Conservation (phyloP, 306 rosid species). For the Morella rubra region DNA sequence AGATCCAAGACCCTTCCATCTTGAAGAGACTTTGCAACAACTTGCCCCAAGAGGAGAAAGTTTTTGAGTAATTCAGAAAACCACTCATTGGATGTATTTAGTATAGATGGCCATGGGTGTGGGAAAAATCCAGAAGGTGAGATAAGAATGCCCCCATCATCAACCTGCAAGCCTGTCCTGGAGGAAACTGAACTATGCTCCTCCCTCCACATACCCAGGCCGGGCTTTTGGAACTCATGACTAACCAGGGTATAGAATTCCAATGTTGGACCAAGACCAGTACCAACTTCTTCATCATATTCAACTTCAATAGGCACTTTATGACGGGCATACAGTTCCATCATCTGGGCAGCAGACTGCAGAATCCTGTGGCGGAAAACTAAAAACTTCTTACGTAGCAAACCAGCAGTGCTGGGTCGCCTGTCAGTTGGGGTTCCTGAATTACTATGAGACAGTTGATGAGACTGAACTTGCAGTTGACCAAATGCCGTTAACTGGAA, state of each 20-base stretch:
- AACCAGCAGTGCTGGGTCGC: constrained; percentile 48
- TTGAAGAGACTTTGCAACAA: constrained; percentile 88
- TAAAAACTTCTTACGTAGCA: constrained; percentile 76
- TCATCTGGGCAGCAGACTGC: constrained; percentile 88
- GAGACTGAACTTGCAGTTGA: constrained; percentile 49
- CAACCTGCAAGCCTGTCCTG: constrained; percentile 36
- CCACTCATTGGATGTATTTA: constrained; percentile 46
- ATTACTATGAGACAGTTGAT: constrained; percentile 43
- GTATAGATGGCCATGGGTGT: constrained; percentile 66
- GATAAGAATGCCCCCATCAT: constrained; percentile 37
- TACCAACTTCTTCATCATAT: constrained; percentile 94
- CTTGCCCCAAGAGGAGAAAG: constrained; percentile 81
- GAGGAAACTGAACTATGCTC: constrained; percentile 43
- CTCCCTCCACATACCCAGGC: constrained; percentile 89
- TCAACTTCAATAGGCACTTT: constrained; percentile 89
- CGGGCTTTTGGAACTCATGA: constrained; percentile 82
- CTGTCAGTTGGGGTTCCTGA: constrained; percentile 47
- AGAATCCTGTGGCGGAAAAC: constrained; percentile 69
- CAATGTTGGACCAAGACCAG: constrained; percentile 98
- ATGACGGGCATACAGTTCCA: constrained; percentile 67
- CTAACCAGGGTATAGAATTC: constrained; percentile 95
- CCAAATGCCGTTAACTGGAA: constrained; percentile 79
- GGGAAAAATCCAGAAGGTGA: constrained; percentile 80
- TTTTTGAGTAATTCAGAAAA: constrained; percentile 63
- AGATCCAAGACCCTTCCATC: constrained; percentile 96